Evolutionary conservation across 2,329 filamentous ascomycete genomes (phyloP), one percentile per base, ranked within the genome.

Genomic region (Pleoardoris graminearum): DNA sequence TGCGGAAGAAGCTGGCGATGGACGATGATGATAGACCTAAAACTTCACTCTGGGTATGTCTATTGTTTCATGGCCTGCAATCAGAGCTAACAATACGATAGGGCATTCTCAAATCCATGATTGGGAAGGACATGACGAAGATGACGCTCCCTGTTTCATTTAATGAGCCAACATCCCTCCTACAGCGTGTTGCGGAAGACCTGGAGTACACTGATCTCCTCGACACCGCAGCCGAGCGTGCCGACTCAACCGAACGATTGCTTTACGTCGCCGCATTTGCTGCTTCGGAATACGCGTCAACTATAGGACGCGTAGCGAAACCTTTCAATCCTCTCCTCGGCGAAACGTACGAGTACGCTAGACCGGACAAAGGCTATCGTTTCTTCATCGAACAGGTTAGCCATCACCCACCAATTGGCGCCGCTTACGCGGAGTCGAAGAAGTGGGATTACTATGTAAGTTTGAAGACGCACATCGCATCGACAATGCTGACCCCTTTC

Each of bases 71-170:
- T 4, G 12, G 11, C 29, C 5, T 17, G 11, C 12, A 14, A 25
- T 32, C 12, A 14, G 7, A 35, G 7, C 48, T 48, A 48, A 76
- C 59, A 8, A 10, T 30, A 1, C 25, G 21, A 1, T 59, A 97
- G 92, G 88, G 89, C 61, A 97, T 99, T 63, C 79, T 99, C 58
- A 99, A 97, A 78, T 97, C 93, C 19, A 97, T 99, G 94, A 96
- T 99, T 75, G 94, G 94, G 58, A 97, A 99, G 73, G 94, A 99
- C 70, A 97, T 99, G 94, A 97, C 94, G 32, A 97, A 95, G 79
- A 99, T 99, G 93, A 97, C 94, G 0, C 79, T 99, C 17, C 94
- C 94, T 0, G 94, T 99, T 2, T 96, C 94, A 0, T 97, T 99
- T 79, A 99, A 99, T 75, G 94, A 99, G 74, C 94, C 94, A 0